Evolutionary conservation across 2,329 filamentous ascomycete species (phyloP).

Genomic region (Knufia fluminis): DNA sequence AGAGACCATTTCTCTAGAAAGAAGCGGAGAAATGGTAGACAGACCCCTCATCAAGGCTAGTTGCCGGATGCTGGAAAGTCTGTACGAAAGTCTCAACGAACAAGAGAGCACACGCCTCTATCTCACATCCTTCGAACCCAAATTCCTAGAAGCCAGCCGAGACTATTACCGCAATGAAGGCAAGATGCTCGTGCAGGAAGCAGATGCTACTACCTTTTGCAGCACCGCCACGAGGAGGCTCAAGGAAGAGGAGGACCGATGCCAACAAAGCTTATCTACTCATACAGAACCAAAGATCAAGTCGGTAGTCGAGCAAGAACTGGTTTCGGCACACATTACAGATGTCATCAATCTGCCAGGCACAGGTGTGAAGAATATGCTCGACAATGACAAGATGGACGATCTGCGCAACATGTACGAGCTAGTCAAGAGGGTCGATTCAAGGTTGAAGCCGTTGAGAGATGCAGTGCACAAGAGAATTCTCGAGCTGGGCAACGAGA

Average conservation of each 20-base stretch:
- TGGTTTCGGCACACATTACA: constrained; percentile 67
- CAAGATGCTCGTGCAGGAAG: constrained; percentile 61
- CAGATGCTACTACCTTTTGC: constrained; percentile 75
- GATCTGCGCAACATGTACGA: constrained; percentile 75
- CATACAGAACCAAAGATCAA: constrained; percentile 65
- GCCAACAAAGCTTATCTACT: constrained; percentile 68
- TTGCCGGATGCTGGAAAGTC: constrained; percentile 76
- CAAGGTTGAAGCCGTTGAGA: constrained; percentile 60
- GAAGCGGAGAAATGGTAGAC: constrained; percentile 82
- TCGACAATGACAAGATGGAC: constrained; percentile 73
- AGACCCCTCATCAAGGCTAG: constrained; percentile 72
- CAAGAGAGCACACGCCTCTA: constrained; percentile 74
- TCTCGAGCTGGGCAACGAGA: constrained; percentile 68
- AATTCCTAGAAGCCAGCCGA: constrained; percentile 62
- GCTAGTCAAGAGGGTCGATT: constrained; percentile 68
- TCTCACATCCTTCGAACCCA: constrained; percentile 68
- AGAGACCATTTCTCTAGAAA: constrained; percentile 86
- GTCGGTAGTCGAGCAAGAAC: constrained; percentile 66
- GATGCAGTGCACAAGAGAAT: constrained; percentile 64
- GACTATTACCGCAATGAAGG: constrained; percentile 71
- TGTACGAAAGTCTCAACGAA: constrained; percentile 76
- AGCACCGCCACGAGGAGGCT: constrained; percentile 65
- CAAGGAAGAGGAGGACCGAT: constrained; percentile 71
- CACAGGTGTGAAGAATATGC: constrained; percentile 79
- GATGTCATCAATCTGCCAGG: constrained; percentile 78